A percentile compares a stretch with the other conserved stretches of the same genome.
Evolutionary conservation across 257 asterid genomes (phyloP).

Genomic region (Mitragyna speciosa): DNA sequence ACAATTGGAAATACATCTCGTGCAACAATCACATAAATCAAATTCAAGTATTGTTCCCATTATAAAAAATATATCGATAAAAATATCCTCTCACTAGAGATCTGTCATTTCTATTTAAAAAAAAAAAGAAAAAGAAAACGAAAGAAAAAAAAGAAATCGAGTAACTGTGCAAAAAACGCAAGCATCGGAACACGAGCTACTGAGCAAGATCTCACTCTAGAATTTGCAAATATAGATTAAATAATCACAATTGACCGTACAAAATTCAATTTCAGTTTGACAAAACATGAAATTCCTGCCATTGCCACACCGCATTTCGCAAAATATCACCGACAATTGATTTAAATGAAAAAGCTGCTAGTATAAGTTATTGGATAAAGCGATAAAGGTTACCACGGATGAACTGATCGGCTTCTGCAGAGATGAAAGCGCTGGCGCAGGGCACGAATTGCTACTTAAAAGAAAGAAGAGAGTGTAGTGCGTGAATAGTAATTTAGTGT

Average conservation of each 20-base stretch:
- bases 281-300: not conserved
- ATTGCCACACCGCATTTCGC: constrained; percentile 1
- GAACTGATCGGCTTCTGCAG: constrained; percentile 27
- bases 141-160: too few species aligned
- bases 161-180: not conserved
- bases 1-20: not conserved
- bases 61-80: not conserved
- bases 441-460: too few species aligned
- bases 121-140: not conserved
- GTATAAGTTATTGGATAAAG: constrained; percentile 5
- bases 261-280: not conserved
- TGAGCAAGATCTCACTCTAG: constrained; percentile 13
- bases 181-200: not conserved
- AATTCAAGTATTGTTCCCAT: not conserved
- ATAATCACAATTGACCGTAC: not conserved
- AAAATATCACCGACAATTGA: not conserved
- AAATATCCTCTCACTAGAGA: constrained; percentile 3
- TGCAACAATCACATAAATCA: not conserved
- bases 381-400: constrained; percentile 30
- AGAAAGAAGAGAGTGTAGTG: not conserved
- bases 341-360: not conserved
- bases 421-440: not conserved
- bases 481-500: not conserved
- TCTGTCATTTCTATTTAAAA: not conserved
- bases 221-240: not conserved